Percentiles rank a stretch among this genome's conserved stretches.
phyloP scores from a whole-genome alignment of 768 basidiomycete genomes.

The Russula lepida region DNA sequence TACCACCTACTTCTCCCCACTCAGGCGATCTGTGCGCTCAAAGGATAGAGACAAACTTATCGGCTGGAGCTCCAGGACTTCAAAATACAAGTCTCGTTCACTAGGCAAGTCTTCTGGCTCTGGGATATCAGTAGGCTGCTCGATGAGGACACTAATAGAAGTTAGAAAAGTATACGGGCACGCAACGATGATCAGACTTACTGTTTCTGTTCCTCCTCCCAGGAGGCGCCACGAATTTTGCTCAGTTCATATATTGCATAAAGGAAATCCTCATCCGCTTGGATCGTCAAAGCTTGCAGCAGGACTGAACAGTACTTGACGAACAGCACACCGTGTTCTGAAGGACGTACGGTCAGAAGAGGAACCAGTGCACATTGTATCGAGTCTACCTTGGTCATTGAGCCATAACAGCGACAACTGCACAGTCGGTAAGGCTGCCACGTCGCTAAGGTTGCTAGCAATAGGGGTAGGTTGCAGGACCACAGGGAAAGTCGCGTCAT shows the following conservation, averaged over 20 bases:
- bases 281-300: conserved; percentile 88
- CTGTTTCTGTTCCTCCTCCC: conserved; percentile 76
- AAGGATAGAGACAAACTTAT: conserved; percentile 90
- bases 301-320: conserved; percentile 95
- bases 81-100: conserved; percentile 87
- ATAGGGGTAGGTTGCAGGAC: conserved; percentile 91
- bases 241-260: conserved; percentile 88
- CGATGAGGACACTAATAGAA: conserved; percentile 55
- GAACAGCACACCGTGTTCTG: conserved; percentile 97
- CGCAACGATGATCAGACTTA: conserved; percentile 31
- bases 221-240: conserved; percentile 84
- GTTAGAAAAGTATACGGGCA: not conserved
- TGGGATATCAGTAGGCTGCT: conserved; percentile 54
- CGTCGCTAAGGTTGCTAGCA: conserved; percentile 60
- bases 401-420: conserved; percentile 84
- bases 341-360: not conserved
- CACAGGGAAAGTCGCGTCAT: conserved; percentile 92
- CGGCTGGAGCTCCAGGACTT: conserved; percentile 90
- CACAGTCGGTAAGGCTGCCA: conserved; percentile 80
- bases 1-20: conserved; percentile 73
- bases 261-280: conserved; percentile 94
- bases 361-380: not conserved
- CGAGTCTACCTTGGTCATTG: conserved; percentile 76
- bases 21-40: conserved; percentile 92
- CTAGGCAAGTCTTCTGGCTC: conserved; percentile 59